phyloP scores from a whole-genome alignment of 176 grass and related monocot genomes.

The Rhynchospora tenuis region DNA sequence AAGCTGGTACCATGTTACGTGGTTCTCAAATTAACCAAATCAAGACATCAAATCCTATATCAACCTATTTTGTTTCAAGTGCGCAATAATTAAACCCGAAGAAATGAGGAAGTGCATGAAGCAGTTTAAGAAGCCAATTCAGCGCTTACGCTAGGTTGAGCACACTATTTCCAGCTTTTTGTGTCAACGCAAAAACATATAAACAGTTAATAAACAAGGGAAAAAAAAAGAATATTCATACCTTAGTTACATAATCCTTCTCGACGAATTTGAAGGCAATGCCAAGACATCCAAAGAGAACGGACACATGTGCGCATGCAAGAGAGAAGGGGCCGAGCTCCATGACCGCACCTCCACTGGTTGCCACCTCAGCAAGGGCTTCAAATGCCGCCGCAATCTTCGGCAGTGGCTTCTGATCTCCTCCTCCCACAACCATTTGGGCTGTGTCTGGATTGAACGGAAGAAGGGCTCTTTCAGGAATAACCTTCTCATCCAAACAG shows the following conservation, averaged over 20 bases:
- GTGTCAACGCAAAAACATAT: background rate
- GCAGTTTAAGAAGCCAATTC: background rate
- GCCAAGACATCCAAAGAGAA: slow-evolving; percentile 86
- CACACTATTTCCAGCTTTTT: background rate
- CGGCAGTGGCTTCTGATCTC: slow-evolving; percentile 53
- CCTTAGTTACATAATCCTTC: slow-evolving; percentile 97
- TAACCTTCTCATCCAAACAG: no score
- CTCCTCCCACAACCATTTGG: slow-evolving; percentile 22
- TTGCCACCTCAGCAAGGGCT: slow-evolving; percentile 44
- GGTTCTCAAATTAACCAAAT: background rate
- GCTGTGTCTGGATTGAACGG: no score
- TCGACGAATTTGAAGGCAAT: slow-evolving; percentile 97
- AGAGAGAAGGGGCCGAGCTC: slow-evolving; percentile 55
- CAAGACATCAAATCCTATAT: background rate
- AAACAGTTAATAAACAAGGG: background rate
- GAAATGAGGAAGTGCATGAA: background rate
- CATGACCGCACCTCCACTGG: slow-evolving; percentile 33
- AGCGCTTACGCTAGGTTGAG: background rate
- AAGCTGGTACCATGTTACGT: background rate
- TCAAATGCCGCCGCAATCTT: slow-evolving; percentile 71
- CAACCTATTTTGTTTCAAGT: background rate
- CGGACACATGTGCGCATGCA: slow-evolving; percentile 79
- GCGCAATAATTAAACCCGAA: background rate
- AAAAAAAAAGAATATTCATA: background rate
- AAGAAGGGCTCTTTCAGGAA: no score